Conservation (phyloP, 2,329 filamentous ascomycete genomes). For the Aspergillus sp. region DNA sequence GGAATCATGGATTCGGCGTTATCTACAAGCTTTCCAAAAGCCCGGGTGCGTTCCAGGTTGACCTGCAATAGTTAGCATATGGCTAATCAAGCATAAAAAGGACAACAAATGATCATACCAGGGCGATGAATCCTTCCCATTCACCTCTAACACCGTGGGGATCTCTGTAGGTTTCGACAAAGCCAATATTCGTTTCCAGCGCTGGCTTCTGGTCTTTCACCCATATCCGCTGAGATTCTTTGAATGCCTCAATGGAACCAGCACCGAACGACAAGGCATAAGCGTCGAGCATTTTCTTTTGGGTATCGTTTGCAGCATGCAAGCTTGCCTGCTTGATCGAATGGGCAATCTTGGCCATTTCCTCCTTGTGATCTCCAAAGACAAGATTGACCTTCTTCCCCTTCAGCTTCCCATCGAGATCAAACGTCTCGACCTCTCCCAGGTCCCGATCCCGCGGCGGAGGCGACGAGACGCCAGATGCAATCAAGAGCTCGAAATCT, state of each 20-base stretch:
- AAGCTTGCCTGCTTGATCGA: constrained; percentile 62
- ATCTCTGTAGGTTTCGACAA: constrained; percentile 80
- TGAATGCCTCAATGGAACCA: constrained; percentile 70
- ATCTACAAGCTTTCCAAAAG: constrained; percentile 78
- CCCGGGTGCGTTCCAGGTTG: constrained; percentile 81
- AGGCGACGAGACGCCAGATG: constrained; percentile 57
- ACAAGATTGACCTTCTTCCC: constrained; percentile 64
- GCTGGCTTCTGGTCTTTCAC: constrained; percentile 74
- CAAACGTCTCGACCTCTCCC: constrained; percentile 57
- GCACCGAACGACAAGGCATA: constrained; percentile 69
- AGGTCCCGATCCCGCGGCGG: constrained; percentile 61
- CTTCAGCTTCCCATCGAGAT: constrained; percentile 53
- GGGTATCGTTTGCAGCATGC: constrained; percentile 65
- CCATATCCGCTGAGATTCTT: constrained; percentile 74
- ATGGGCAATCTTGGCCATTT: constrained; percentile 62
- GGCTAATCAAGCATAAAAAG: not conserved
- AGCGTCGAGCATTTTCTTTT: constrained; percentile 64
- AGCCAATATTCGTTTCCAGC: constrained; percentile 75
- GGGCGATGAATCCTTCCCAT: constrained; percentile 77
- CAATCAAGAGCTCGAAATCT: constrained; percentile 67
- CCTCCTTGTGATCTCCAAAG: constrained; percentile 66
- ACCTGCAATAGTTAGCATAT: constrained; percentile 41
- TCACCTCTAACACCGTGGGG: constrained; percentile 74
- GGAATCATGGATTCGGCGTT: constrained; percentile 78
- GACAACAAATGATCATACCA: constrained; percentile 25